A percentile compares a stretch with the other conserved stretches of the same genome.
Conservation (phyloP, 441 rosid genomes). For the Biscutella laevigata region DNA sequence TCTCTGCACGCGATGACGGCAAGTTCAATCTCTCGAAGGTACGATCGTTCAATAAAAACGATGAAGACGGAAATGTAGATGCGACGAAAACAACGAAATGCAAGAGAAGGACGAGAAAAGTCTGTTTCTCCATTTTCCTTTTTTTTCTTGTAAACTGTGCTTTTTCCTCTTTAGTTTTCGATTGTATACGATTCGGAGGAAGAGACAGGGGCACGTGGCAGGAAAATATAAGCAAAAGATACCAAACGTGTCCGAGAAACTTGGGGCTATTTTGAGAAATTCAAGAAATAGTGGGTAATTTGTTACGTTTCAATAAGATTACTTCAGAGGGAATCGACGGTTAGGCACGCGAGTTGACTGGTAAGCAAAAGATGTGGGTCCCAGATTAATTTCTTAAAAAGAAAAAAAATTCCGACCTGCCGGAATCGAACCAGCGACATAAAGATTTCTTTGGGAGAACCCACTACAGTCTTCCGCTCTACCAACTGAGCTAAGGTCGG, state of each 20-base stretch:
- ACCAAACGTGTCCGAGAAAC: conserved; percentile 4
- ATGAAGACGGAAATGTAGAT: conserved; percentile 23
- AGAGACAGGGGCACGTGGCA: conserved; percentile 17
- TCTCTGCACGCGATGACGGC: conserved; percentile 56
- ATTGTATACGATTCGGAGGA: neutral
- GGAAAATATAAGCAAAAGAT: neutral
- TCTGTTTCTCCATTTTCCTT: conserved; percentile 30
- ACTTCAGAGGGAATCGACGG: conserved; percentile 19
- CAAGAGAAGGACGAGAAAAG: conserved; percentile 5
- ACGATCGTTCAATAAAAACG: conserved; percentile 25
- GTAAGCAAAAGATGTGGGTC: no score
- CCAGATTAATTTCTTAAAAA: neutral
- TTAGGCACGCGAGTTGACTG: conserved; percentile 23
- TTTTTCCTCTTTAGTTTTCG: neutral
- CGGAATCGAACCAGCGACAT: neutral
- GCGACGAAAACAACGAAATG: conserved; percentile 24
- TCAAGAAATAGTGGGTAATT: neutral
- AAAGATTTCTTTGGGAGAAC: no score
- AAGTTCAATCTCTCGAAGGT: conserved; percentile 34
- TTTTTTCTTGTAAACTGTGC: neutral
- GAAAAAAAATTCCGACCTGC: no score
- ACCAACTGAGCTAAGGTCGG: conserved; percentile 93
- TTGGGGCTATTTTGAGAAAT: conserved; percentile 17
- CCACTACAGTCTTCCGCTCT: conserved; percentile 93
- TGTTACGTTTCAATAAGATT: conserved; percentile 13